Evolutionary conservation across 257 asterid genomes (phyloP), one percentile per base, ranked within the genome.

Genomic region (Catharanthus roseus): DNA sequence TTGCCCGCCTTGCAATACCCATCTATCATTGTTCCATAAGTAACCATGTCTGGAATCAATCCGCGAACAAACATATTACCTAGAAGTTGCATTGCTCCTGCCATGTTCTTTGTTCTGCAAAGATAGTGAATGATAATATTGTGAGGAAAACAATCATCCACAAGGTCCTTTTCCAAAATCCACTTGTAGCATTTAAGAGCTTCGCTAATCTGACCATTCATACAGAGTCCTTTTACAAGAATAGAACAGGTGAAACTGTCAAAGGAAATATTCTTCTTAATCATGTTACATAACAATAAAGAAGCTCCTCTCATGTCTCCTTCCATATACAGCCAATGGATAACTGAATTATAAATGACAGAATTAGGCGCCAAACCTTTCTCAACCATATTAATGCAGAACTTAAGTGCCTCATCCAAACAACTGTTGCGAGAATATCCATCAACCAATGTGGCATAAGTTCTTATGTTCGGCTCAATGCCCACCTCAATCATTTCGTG

Each of bases 1-100:
- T 81, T 51, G 6, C 89, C 80, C 26, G 58, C 76, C 69, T 88
- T 90, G 82, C 86, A 86, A 54, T 74, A 83, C n/a, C 89, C 86
- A 58, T 86, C 82, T 38, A 92, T 86, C 78, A 92, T 58, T 53
- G 96, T 81, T 62, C 91, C 95, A 64, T 88, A 90, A 0, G 92
- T 89, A 71, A 85, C 87, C 51, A 69, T 9, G 65, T 90, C 90
- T 3, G 96, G 96, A 53, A 84, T 74, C 42, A 90, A 67, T n/a
- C 98, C 96, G 23, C 82, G 86, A 76, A 90, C 79, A 80, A 84
- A 83, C 97, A 92, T 92, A 77, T 78, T 83, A 76, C 95, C 79
- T 4, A 90, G 64, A 5, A 90, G 62, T 74, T 88, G 96, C 55
- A 80, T 71, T 10, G 87, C 92, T 54, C 84, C 92, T 7, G 77